These are phyloP conservation scores for Grosmannia serpens DNA, from an alignment of 2,329 filamentous ascomycete genomes.

Conservation along the genomic window DNA sequence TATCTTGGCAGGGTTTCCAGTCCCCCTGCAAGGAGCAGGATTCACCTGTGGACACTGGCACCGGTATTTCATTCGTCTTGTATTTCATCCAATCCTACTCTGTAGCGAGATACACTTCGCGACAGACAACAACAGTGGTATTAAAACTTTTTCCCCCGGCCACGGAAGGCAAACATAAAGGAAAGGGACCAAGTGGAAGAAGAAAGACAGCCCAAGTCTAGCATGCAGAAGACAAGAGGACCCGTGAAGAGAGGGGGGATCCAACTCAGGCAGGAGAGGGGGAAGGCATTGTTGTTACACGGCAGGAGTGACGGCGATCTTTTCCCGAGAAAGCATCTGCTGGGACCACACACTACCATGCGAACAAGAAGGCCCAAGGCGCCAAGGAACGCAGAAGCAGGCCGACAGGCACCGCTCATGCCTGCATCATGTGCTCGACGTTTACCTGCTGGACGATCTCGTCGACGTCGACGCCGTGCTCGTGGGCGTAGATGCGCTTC, in stretches of 20 bases:
- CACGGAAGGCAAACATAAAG: neutral
- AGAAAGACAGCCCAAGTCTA: neutral
- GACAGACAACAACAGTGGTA: neutral
- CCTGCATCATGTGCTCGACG: constrained; percentile 6
- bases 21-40: too few species aligned
- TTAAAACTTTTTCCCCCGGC: neutral
- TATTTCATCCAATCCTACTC: neutral
- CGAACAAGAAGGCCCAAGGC: too few species aligned
- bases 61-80: neutral
- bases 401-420: neutral
- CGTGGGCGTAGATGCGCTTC: constrained; percentile 11
- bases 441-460: constrained; percentile 9
- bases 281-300: too few species aligned
- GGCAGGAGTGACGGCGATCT: too few species aligned
- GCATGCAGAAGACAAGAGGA: neutral
- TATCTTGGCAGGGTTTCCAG: too few species aligned
- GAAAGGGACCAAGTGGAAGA: neutral
- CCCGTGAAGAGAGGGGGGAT: neutral
- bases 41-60: too few species aligned
- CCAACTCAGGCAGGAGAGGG: neutral
- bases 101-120: neutral
- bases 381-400: too few species aligned
- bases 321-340: too few species aligned
- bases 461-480: constrained; percentile 6
- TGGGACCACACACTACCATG: too few species aligned